Base-by-base conservation (phyloP, 2,329 filamentous ascomycete genomes). In the Exophiala calicioides region DNA sequence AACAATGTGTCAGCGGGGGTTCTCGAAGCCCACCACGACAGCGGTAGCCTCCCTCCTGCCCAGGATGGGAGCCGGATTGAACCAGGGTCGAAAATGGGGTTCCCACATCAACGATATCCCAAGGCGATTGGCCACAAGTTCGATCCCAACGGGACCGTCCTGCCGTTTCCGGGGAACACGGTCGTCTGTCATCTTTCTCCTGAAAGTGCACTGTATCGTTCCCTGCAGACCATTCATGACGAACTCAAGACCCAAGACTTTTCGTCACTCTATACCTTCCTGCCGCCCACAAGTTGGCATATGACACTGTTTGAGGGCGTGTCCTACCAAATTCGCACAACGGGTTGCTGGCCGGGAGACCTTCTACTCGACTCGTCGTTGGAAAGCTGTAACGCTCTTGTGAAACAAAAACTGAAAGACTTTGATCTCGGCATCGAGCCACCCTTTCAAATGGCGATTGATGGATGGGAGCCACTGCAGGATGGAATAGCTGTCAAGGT, bases 291-390 rank as follows among this genome's bases (percentile, higher is more conserved):
- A 23, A 43, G 37, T 21, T 48, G 38, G 37, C 44, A 48, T 36
- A 48, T 48, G 44, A 48, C 44, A n/a, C 15, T 48, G 8, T 48
- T 32, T 32, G 44, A 48, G 21, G 44, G 36, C 21, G 38, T 48
- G 3, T 39, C 44, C 10, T 27, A 48, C 27, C 37, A 43, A 23
- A 48, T 48, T 8, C 44, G 27, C 44, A 48, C 21, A 27, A 19
- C 15, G 9, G 38, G 15, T 9, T 26, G 12, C 10, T 43, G 37
- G 44, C 44, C 44, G 9, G 37, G 30, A 13, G 30, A 42, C n/a
- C 21, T 34, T 15, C 18, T 36, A 12, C 30, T 35, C 13, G 37
- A 47, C 21, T 33, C 13, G 18, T 24, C 36, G 6, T 31, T 47
- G 9, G 30, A 39, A 7, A 13, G 19, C 5, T 47, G 35, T 37